Evolutionary conservation across 2,329 filamentous ascomycete species (phyloP), one percentile per base, ranked within the genome.

Genomic region (Fusarium tjaetaba): DNA sequence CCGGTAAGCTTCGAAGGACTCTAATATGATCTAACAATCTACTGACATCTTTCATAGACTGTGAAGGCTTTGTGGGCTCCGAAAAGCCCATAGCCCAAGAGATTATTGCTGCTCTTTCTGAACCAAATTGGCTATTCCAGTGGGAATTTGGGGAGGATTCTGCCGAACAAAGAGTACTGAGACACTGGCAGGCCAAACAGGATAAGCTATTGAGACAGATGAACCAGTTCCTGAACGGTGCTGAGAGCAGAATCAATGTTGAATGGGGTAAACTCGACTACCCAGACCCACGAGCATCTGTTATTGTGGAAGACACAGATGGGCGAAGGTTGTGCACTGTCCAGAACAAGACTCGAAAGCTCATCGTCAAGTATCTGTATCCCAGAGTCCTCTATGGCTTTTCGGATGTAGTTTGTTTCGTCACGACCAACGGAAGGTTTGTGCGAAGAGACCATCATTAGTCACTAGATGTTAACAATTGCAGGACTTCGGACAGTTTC

Each of bases 321-420:
- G 38, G 36, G 7, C 42, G 11, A 2, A n/a, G 30, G 34, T 2
- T 38, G 15, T 5, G 42, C 18, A 38, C 36, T 15, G 65, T 70
- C 7, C 24, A 66, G 3, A 18, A 22, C 11, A 43, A 55, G 0
- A 73, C 70, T 5, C 34, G 65, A 16, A 65, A 61, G 3, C 52
- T 24, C 3, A 49, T 73, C 11, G 64, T 71, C 0, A 34, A 63
- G 18, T 30, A 61, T 18, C 10, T 73, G 4, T 73, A 71, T 22
- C 70, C 70, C 1, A 64, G 68, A 20, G 20, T 73, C 22, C 64
- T 73, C 4, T 73, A 73, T 20, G 68, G 64, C 0, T 73, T 71
- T 32, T 73, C 71, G 0, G 65, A 73, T 22, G 56, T 72, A 1
- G 38, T 72, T 11, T 70, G 68, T 18, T 73, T 69, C n/a, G 68